Percentiles rank a stretch among this genome's conserved stretches.
Conservation (phyloP, 345 rosid genomes). For the Heritiera fomes region DNA sequence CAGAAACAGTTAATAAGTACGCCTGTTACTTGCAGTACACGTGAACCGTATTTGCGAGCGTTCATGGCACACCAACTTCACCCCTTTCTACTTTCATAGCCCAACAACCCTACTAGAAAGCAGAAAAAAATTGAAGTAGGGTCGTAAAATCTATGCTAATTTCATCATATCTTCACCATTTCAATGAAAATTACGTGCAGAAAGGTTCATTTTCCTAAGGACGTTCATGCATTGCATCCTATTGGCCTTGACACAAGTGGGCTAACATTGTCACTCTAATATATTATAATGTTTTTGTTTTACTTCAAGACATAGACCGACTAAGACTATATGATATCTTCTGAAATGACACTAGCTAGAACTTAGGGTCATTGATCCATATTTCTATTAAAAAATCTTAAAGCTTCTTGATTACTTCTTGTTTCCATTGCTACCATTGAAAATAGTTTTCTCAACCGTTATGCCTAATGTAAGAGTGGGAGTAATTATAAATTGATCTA, state of each 20-base stretch:
- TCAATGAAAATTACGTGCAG: conserved; percentile 38
- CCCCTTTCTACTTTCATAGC: conserved; percentile 17
- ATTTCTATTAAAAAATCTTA: conserved; percentile 20
- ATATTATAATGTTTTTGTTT: not conserved
- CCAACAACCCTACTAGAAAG: conserved; percentile 37
- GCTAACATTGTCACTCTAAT: conserved; percentile 10
- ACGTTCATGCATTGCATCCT: conserved; percentile 7
- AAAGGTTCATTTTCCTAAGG: conserved; percentile 28
- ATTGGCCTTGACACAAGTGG: conserved; percentile 21
- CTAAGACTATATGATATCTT: conserved; percentile 18
- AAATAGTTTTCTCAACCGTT: conserved; percentile 65
- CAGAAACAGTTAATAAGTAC: conserved; percentile 7
- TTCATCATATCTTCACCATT: conserved; percentile 56
- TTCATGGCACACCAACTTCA: conserved; percentile 20
- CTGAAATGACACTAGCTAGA: conserved; percentile 22
- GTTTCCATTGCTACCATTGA: conserved; percentile 25
- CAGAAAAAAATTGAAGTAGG: conserved; percentile 30
- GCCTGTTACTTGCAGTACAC: conserved; percentile 34
- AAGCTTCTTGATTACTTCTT: conserved; percentile 38
- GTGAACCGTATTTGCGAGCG: conserved; percentile 35
- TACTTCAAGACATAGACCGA: not conserved
- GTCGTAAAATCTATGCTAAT: conserved; percentile 43
- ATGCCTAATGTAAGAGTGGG: conserved; percentile 47
- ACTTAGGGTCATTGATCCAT: conserved; percentile 8
- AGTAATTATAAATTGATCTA: conserved; percentile 21